Percentiles rank a stretch among this genome's conserved stretches.
Conservation (phyloP, 2,329 filamentous ascomycete species). For the Dothideomycetes sp. region DNA sequence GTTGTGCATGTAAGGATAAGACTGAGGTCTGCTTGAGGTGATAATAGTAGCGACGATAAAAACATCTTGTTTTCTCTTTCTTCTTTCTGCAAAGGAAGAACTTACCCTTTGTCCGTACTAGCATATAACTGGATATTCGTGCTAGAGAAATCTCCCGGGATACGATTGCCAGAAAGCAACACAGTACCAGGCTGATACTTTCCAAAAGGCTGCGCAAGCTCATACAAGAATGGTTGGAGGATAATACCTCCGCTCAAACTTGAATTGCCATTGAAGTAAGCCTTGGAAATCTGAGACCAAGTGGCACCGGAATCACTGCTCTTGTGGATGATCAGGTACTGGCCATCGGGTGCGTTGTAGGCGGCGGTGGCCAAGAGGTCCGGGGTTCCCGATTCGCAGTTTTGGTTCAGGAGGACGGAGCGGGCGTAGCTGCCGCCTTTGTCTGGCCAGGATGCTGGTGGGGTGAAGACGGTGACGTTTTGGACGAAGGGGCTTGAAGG, state of each 20-base stretch:
- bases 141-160: conserved; percentile 48
- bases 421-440: conserved; percentile 44
- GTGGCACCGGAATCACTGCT: conserved; percentile 40
- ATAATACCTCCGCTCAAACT: conserved; percentile 47
- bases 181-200: conserved; percentile 54
- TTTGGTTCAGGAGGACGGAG: conserved; percentile 36
- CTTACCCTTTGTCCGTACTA: conserved; percentile 46
- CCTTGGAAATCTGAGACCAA: conserved; percentile 55
- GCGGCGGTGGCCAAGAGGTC: conserved; percentile 46
- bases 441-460: conserved; percentile 20
- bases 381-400: conserved; percentile 20
- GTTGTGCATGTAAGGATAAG: too few relatives aligned
- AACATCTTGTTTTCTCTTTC: too few relatives aligned
- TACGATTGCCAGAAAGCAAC: conserved; percentile 52
- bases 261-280: conserved; percentile 54
- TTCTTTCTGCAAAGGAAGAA: not conserved
- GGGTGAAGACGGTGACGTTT: conserved; percentile 19
- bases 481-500: conserved; percentile 1
- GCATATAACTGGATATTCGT: conserved; percentile 65
- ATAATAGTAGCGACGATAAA: too few relatives aligned
- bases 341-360: conserved; percentile 40
- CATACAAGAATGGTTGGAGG: conserved; percentile 61
- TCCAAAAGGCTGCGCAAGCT: conserved; percentile 50
- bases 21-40: too few relatives aligned
- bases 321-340: conserved; percentile 40